Evolutionary conservation across 1,284 basidiomycete species (phyloP).

Genomic region (Puccinia hordei): DNA sequence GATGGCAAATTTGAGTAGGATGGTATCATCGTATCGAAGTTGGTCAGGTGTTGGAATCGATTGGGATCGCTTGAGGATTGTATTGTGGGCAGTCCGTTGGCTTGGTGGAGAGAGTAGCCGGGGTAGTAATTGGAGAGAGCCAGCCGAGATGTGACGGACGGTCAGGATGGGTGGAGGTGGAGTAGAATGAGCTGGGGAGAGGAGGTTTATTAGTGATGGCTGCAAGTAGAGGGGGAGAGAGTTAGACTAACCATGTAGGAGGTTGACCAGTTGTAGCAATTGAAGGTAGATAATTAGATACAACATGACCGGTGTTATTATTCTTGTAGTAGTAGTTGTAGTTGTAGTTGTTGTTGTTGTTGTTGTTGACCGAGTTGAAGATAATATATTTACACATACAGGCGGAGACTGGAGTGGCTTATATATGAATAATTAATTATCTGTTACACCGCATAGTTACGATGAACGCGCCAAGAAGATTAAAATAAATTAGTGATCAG

Average conservation of each 20-base stretch:
- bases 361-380: too few species aligned
- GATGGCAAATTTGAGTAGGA: slow-evolving; percentile 23
- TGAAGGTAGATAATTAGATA: too few species aligned
- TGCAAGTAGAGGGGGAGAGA: neutral
- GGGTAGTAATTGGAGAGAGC: neutral
- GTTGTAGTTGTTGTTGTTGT: too few species aligned
- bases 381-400: too few species aligned
- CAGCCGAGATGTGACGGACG: slow-evolving; percentile 11
- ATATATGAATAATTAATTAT: too few species aligned
- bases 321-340: too few species aligned
- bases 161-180: neutral
- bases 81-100: neutral
- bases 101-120: neutral
- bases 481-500: too few species aligned
- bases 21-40: slow-evolving; percentile 2
- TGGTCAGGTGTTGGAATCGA: neutral
- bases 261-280: too few species aligned
- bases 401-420: too few species aligned
- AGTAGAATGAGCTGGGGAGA: neutral
- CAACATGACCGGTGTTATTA: too few species aligned
- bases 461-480: too few species aligned
- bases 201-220: neutral
- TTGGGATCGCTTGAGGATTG: neutral
- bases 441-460: too few species aligned
- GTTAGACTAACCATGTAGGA: neutral